Evolutionary conservation across 106 monocot genomes (phyloP), one percentile per base, ranked within the genome.

Genomic region (Dendrobium nobile): DNA sequence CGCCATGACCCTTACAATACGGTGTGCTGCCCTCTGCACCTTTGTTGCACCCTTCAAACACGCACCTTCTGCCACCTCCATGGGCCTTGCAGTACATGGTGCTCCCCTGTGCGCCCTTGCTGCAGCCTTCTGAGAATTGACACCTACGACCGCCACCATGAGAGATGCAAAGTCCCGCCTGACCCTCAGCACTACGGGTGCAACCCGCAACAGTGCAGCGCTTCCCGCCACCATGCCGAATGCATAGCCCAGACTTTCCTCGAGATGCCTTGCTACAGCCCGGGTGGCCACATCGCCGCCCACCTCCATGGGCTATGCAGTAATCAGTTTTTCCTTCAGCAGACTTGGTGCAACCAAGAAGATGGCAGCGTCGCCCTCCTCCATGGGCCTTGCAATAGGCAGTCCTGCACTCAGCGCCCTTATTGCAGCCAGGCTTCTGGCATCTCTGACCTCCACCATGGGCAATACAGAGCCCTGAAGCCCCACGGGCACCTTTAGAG

Each of bases 221-320:
- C 80, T 98, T 98, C 27, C 98, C 98, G 1, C 98, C 98, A 31
- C 98, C 98, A 65, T 98, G 98, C 68, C 82, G 84, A 41, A 98
- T 98, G 77, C 98, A 98, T 11, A 90, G 84, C 7, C 98, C 95
- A 0, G 94, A 92, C 78, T 83, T 92, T 16, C 98, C 98, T n/a
- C 98, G 86, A 0, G 98, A 92, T 0, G 98, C 98, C 54, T 90
- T 98, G 22, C 77, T 79, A 85, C 98, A 98, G 11, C 82, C 89
- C 1, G 11, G 68, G 55, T 65, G 70, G 27, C 81, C 78, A 75
- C 98, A 98, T 19, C 98, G 83, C 0, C 91, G 89, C 2, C 98
- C 98, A 5, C 98, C 98, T n/a, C 98, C 98, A 75, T 98, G 98
- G 31, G 98, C 92, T 47, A 98, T 98, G 82, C 98, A 98, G 54